Evolutionary conservation across 140 eudicot genomes (phyloP).

Genomic region (Erigeron philadelphicus): DNA sequence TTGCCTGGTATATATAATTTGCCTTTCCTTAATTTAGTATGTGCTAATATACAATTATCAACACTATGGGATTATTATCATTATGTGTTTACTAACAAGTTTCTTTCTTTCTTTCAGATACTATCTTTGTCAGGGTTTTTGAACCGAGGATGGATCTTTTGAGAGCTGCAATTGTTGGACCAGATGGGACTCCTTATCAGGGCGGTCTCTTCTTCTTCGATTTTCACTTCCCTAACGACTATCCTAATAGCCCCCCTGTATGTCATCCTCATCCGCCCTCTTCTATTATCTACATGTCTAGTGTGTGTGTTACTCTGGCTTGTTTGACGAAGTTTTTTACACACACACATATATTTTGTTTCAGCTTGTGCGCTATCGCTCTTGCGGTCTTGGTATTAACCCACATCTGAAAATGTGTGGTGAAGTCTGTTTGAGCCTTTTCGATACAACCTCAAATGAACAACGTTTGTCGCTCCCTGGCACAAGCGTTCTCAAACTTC

Average conservation of each 20-base stretch:
- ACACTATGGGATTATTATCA: not conserved
- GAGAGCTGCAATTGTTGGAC: not conserved
- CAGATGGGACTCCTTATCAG: not conserved
- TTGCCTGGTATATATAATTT: not conserved
- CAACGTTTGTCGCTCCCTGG: slow-evolving; percentile 6
- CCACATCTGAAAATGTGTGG: not conserved
- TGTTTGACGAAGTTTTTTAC: no score
- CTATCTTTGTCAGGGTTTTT: not conserved
- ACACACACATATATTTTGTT: no score
- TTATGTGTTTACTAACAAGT: not conserved
- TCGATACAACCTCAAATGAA: not conserved
- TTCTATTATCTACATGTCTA: not conserved
- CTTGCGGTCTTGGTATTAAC: not conserved
- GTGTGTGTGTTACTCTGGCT: not conserved
- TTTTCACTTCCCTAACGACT: not conserved
- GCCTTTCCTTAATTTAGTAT: not conserved
- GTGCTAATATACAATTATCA: not conserved
- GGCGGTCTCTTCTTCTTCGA: not conserved
- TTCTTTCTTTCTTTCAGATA: not conserved
- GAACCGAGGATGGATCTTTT: not conserved
- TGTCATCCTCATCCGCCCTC: not conserved
- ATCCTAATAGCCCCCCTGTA: not conserved
- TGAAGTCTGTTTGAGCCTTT: not conserved
- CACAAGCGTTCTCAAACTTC: not conserved
- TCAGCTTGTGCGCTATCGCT: not conserved